phyloP scores from a whole-genome alignment of 805 yeast species.

The Suhomyces sp. region DNA sequence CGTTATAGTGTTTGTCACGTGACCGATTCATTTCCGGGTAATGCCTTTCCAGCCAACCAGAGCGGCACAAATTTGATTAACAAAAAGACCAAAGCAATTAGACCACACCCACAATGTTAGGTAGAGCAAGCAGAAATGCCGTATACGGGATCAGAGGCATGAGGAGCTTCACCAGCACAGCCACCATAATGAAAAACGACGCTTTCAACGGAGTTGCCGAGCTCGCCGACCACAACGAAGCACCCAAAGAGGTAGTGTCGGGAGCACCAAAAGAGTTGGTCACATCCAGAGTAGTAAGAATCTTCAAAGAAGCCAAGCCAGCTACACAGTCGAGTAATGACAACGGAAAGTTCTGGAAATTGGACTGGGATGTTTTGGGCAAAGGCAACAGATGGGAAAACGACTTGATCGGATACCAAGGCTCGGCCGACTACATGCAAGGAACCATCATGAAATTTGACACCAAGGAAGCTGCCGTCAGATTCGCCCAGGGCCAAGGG shows the following conservation, averaged over 20 bases:
- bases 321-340: slow-evolving; percentile 76
- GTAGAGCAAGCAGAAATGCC: slow-evolving; percentile 19
- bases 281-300: slow-evolving; percentile 66
- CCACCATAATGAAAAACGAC: slow-evolving; percentile 5
- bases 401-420: slow-evolving; percentile 82
- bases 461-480: slow-evolving; percentile 70
- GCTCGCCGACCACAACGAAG: slow-evolving; percentile 17
- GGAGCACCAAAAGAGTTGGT: slow-evolving; percentile 75
- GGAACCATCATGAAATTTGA: slow-evolving; percentile 73
- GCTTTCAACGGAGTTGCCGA: slow-evolving; percentile 23
- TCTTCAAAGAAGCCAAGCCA: slow-evolving; percentile 70
- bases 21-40: not conserved
- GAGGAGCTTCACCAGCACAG: slow-evolving; percentile 25
- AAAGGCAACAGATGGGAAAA: slow-evolving; percentile 87
- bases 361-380: slow-evolving; percentile 80
- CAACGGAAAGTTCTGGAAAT: slow-evolving; percentile 59
- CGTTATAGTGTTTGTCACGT: not conserved
- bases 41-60: slow-evolving; percentile 23
- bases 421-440: slow-evolving; percentile 77
- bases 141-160: slow-evolving; percentile 3
- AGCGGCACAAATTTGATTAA: slow-evolving; percentile 9
- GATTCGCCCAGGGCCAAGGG: slow-evolving; percentile 79
- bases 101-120: slow-evolving; percentile 16
- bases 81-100: not conserved
- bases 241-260: slow-evolving; percentile 57